phyloP scores from a whole-genome alignment of 2,329 filamentous ascomycete species.

The Cylindrodendrum hubeiense region DNA sequence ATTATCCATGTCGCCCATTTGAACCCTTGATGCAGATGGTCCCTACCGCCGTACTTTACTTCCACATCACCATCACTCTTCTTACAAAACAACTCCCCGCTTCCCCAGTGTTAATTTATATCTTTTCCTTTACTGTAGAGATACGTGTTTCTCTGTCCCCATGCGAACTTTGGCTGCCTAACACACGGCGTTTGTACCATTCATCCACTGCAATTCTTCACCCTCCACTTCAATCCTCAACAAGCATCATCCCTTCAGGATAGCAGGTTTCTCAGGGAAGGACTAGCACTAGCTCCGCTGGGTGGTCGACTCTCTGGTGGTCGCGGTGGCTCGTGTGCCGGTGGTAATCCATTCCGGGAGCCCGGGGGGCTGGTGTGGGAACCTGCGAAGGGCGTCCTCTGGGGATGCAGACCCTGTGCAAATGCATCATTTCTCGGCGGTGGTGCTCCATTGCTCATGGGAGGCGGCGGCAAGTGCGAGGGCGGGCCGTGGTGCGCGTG shows the following conservation, averaged over 20 bases:
- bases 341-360: conserved; percentile 54
- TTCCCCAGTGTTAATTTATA: no score
- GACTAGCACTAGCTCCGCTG: conserved; percentile 81
- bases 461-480: conserved; percentile 46
- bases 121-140: background rate
- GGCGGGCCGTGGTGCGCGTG: conserved; percentile 41
- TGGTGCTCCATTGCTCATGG: conserved; percentile 49
- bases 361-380: conserved; percentile 61
- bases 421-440: conserved; percentile 50
- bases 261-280: conserved; percentile 80
- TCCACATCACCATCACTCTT: background rate
- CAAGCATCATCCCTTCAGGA: conserved; percentile 57
- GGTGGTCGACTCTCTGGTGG: conserved; percentile 59
- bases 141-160: background rate
- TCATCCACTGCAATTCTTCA: background rate
- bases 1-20: background rate
- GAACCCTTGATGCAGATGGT: background rate
- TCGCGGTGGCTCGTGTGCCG: conserved; percentile 44
- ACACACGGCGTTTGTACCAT: background rate
- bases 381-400: conserved; percentile 56
- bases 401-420: conserved; percentile 57
- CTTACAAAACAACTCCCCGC: background rate
- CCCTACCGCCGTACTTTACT: background rate
- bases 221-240: background rate
- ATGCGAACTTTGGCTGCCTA: background rate